These are phyloP conservation scores for Suillus placidus DNA, from an alignment of 768 basidiomycete species.

Conservation along the genomic window DNA sequence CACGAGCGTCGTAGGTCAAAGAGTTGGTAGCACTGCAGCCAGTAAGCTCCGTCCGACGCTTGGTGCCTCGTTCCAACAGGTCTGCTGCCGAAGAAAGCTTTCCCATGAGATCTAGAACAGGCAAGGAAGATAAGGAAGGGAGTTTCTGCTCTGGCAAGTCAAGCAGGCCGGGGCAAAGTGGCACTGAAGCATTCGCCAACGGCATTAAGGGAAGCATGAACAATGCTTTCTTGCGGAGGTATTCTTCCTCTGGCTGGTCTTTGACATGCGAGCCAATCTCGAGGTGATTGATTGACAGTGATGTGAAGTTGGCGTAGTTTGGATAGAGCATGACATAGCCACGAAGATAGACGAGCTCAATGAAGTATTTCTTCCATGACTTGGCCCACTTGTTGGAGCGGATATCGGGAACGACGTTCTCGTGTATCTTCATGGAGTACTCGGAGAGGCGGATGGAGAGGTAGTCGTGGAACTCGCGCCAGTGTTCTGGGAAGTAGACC, in stretches of 20 bases:
- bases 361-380: conserved; percentile 91
- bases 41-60: conserved; percentile 39
- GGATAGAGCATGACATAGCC: conserved; percentile 92
- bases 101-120: conserved; percentile 72
- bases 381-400: conserved; percentile 81
- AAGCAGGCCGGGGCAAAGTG: conserved; percentile 42
- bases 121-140: conserved; percentile 57
- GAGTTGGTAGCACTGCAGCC: conserved; percentile 14
- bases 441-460: conserved; percentile 73
- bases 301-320: conserved; percentile 70
- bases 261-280: conserved; percentile 84
- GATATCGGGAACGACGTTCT: conserved; percentile 66
- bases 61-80: conserved; percentile 38
- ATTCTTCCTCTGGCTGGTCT: conserved; percentile 46
- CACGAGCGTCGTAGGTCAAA: conserved; percentile 26
- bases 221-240: conserved; percentile 56
- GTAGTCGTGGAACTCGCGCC: conserved; percentile 85
- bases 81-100: conserved; percentile 37
- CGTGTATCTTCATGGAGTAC: conserved; percentile 31
- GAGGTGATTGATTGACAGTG: conserved; percentile 88
- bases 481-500: conserved; percentile 86
- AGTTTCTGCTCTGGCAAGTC: conserved; percentile 59
- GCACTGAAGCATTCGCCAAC: conserved; percentile 26
- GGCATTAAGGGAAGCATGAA: conserved; percentile 76
- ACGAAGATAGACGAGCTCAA: conserved; percentile 79